A percentile compares a stretch with the other conserved stretches of the same genome.
phyloP scores from a whole-genome alignment of 1,284 basidiomycete genomes.

The Meripilus lineatus region DNA sequence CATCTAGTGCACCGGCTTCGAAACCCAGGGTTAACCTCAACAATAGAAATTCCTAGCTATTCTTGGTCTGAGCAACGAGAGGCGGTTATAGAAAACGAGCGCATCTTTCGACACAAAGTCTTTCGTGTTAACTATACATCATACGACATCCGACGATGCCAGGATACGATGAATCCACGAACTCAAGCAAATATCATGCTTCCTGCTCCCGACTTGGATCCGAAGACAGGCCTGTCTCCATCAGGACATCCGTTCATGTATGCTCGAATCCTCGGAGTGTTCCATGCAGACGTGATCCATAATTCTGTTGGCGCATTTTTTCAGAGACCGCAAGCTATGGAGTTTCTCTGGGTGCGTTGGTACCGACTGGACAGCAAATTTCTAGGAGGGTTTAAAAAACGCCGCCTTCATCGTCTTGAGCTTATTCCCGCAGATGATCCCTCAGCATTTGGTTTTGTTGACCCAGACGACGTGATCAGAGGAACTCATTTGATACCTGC shows the following conservation, averaged over 20 bases:
- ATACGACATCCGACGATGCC: slow-evolving; percentile 34
- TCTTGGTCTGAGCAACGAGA: background rate
- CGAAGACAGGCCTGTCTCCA: background rate
- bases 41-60: background rate
- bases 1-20: background rate
- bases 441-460: slow-evolving; percentile 36
- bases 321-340: slow-evolving; percentile 15
- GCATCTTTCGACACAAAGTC: slow-evolving; percentile 27
- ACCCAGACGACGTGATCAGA: slow-evolving; percentile 23
- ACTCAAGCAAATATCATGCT: slow-evolving; percentile 33
- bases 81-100: slow-evolving; percentile 11
- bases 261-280: slow-evolving; percentile 3
- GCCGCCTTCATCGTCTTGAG: slow-evolving; percentile 26
- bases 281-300: slow-evolving; percentile 2
- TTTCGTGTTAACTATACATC: slow-evolving; percentile 39
- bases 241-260: slow-evolving; percentile 1
- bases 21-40: background rate
- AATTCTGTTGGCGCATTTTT: background rate
- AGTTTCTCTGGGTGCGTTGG: slow-evolving; percentile 36
- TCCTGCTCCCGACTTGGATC: slow-evolving; percentile 18
- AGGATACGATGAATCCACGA: slow-evolving; percentile 34
- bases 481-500: slow-evolving; percentile 8
- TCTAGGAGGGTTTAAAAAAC: slow-evolving; percentile 13
- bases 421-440: slow-evolving; percentile 26
- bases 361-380: slow-evolving; percentile 18